Conservation (phyloP, 257 asterid genomes). For the Solanum paucissectum region DNA sequence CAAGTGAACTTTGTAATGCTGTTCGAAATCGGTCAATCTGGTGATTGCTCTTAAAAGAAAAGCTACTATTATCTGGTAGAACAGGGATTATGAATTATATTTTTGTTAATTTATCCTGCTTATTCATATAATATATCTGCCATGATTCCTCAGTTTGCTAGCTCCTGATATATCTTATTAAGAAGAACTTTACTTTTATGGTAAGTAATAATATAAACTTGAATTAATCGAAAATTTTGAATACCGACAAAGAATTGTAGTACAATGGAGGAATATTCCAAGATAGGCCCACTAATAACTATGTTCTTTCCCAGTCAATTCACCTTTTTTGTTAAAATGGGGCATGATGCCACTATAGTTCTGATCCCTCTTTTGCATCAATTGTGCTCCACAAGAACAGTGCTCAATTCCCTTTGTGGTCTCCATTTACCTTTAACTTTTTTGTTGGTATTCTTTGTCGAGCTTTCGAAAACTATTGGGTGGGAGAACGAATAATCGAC, state of each 20-base stretch:
- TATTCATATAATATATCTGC: neutral
- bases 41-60: neutral
- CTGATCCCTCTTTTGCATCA: neutral
- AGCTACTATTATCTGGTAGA: neutral
- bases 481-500: neutral
- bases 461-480: neutral
- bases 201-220: neutral
- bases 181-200: neutral
- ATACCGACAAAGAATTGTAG: neutral
- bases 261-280: neutral
- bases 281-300: neutral
- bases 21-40: neutral
- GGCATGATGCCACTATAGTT: neutral
- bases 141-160: neutral
- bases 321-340: neutral
- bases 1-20: neutral
- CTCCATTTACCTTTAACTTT: neutral
- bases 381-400: neutral
- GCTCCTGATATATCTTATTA: neutral
- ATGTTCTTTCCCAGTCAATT: neutral
- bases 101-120: neutral
- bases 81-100: neutral
- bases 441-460: neutral
- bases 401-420: neutral
- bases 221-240: neutral